Evolutionary conservation across 495 filamentous ascomycete species (phyloP).

Genomic region (Thozetella sp.): DNA sequence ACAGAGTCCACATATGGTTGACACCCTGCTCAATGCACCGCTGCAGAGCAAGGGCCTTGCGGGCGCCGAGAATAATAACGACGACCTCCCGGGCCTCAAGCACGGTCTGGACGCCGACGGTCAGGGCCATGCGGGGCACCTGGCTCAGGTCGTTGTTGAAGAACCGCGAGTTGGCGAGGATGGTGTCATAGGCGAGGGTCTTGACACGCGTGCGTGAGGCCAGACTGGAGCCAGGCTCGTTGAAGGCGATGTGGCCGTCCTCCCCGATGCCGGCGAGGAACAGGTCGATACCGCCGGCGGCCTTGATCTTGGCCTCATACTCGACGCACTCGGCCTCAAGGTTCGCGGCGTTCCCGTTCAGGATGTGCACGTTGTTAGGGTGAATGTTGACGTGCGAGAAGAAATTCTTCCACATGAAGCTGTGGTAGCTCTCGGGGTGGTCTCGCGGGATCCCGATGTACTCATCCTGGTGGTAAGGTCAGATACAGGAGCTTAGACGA

Average conservation of each 20-base stretch:
- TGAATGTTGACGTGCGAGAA: slow-evolving; percentile 85
- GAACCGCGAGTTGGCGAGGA: slow-evolving; percentile 83
- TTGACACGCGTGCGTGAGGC: slow-evolving; percentile 81
- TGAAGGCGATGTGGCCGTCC: slow-evolving; percentile 89
- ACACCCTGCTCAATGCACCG: slow-evolving; percentile 80
- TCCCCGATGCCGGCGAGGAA: slow-evolving; percentile 85
- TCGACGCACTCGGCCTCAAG: slow-evolving; percentile 74
- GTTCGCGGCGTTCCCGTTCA: slow-evolving; percentile 80
- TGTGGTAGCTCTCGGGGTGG: slow-evolving; percentile 83
- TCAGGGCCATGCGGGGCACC: slow-evolving; percentile 83
- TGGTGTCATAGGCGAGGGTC: slow-evolving; percentile 85
- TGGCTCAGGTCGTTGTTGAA: slow-evolving; percentile 72
- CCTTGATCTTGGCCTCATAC: slow-evolving; percentile 79
- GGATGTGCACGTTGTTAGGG: slow-evolving; percentile 80
- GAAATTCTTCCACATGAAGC: slow-evolving; percentile 91
- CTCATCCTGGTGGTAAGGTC: slow-evolving; percentile 62
- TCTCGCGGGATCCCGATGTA: slow-evolving; percentile 82
- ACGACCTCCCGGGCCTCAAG: slow-evolving; percentile 83
- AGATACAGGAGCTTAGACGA: background rate
- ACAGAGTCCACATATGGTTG: slow-evolving; percentile 90
- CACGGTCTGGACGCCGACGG: slow-evolving; percentile 85
- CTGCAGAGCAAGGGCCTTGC: slow-evolving; percentile 81
- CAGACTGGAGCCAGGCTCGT: slow-evolving; percentile 83
- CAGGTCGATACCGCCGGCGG: slow-evolving; percentile 77
- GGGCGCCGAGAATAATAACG: slow-evolving; percentile 76